phyloP scores from a whole-genome alignment of 2,329 filamentous ascomycete genomes.

The Spiromastix sp. region DNA sequence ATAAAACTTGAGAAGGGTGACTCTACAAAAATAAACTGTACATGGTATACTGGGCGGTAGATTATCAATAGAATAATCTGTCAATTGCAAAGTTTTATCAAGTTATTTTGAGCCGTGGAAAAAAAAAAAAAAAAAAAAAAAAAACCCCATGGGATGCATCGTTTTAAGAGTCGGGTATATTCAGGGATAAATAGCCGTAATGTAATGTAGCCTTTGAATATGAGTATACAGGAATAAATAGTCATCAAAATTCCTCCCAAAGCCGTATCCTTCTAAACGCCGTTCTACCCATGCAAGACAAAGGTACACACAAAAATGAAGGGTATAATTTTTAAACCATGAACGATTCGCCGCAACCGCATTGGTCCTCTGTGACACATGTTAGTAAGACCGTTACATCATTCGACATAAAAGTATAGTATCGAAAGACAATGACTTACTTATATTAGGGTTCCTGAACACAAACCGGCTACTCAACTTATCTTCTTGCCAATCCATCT shows the following conservation, averaged over 20 bases:
- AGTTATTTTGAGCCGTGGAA: too few relatives aligned
- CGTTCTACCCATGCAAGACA: background rate
- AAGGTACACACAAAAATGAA: background rate
- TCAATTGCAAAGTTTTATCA: too few relatives aligned
- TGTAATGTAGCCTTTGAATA: background rate
- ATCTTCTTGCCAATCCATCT: slow-evolving; percentile 99
- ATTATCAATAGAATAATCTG: too few relatives aligned
- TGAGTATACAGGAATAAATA: background rate
- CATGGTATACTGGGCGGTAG: too few relatives aligned
- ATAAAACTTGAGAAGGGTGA: too few relatives aligned
- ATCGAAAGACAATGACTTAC: slow-evolving; percentile 46
- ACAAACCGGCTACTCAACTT: slow-evolving; percentile 87
- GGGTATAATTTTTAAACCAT: slow-evolving; percentile 58
- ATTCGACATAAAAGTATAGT: background rate
- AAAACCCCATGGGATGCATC: too few relatives aligned
- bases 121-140: too few relatives aligned
- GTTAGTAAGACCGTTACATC: slow-evolving; percentile 17
- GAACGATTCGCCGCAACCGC: slow-evolving; percentile 93
- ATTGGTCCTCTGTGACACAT: slow-evolving; percentile 70
- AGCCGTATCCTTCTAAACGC: background rate
- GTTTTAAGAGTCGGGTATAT: too few relatives aligned
- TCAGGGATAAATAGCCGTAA: too few relatives aligned
- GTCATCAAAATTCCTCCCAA: background rate
- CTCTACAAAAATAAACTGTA: too few relatives aligned
- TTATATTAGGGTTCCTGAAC: slow-evolving; percentile 96